Evolutionary conservation across 2,329 filamentous ascomycete genomes (phyloP).

Genomic region (Trichophyton simii): DNA sequence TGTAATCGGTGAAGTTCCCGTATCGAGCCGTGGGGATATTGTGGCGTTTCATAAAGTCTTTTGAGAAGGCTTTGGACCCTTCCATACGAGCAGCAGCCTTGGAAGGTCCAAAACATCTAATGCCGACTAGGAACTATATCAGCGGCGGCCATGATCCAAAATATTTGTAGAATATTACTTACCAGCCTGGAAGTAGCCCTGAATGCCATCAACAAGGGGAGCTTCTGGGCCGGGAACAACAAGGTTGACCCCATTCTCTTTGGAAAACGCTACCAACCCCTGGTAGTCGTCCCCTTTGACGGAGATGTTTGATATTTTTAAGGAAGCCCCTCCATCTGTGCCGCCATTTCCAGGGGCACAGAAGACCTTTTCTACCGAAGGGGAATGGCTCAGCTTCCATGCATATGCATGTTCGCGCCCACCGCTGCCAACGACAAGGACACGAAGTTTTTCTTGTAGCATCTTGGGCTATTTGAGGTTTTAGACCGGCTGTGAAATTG

Average conservation of each 20-base stretch:
- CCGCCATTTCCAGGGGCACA: conserved; percentile 73
- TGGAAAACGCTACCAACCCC: conserved; percentile 61
- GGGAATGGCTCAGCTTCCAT: conserved; percentile 82
- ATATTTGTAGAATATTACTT: conserved; percentile 11
- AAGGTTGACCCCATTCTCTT: conserved; percentile 61
- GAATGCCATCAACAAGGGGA: conserved; percentile 83
- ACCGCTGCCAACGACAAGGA: conserved; percentile 85
- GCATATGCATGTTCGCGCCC: conserved; percentile 89
- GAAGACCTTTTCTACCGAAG: conserved; percentile 60
- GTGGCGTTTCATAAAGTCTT: conserved; percentile 92
- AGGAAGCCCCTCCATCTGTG: conserved; percentile 49
- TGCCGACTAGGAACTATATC: conserved; percentile 41
- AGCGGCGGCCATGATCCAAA: not conserved
- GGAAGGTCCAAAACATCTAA: conserved; percentile 75
- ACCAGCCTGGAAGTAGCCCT: conserved; percentile 61
- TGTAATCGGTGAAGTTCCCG: conserved; percentile 72
- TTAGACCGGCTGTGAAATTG: not conserved
- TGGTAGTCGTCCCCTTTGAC: conserved; percentile 67
- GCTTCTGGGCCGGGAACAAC: conserved; percentile 86
- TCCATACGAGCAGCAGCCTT: conserved; percentile 79
- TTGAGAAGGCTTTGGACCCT: conserved; percentile 92
- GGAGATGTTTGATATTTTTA: conserved; percentile 60
- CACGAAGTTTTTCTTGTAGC: conserved; percentile 43
- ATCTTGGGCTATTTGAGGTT: conserved; percentile 16
- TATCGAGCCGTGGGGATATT: conserved; percentile 84